Base-by-base conservation (phyloP, 2,329 filamentous ascomycete genomes). In the Xylaria sp. region DNA sequence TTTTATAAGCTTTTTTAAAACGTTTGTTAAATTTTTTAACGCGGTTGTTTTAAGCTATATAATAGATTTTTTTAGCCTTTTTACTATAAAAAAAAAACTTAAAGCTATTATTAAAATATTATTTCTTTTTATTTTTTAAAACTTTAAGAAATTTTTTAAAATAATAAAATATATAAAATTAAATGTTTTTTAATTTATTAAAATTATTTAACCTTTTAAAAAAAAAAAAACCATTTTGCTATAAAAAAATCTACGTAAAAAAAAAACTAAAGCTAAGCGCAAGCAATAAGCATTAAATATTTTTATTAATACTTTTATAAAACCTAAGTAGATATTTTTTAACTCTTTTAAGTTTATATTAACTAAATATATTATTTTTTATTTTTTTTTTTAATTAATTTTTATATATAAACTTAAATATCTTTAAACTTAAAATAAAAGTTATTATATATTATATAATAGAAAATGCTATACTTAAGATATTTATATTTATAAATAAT, bases 341-440 rank as follows among this genome's bases (percentile, higher is more conserved):
- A 60, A 60, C 29, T 5, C n/a, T 21, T 25, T 66, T 55, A 66
- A 66, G 48, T 16, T 25, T 21, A 21, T 12, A 27, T 61, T 61
- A 21, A 55, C 32, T 62, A 35, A 60, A 25, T 53, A 65, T 65
- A 65, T n/a, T n/a, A n/a, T n/a, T n/a, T n/a, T n/a, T n/a, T n/a
- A n/a, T n/a, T n/a, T n/a, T n/a, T n/a, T n/a, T n/a, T 54, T 65
- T 44, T 42, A 29, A 21, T 61, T 18, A 18, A 50, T 57, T 48
- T 55, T 55, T 37, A 37, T 57, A 42, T 62, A 55, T 66, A 25
- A 42, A 66, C 35, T 61, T 66, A 61, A 61, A 66, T 27, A 29
- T 65, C 32, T 65, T 54, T n/a, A 37, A 60, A 4, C 18, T 25
- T 13, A 53, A 25, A 32, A 65, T 65, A 47, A 54, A 42, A 16